phyloP scores from a whole-genome alignment of 441 rosid species.

The Macaranga tanarius region DNA sequence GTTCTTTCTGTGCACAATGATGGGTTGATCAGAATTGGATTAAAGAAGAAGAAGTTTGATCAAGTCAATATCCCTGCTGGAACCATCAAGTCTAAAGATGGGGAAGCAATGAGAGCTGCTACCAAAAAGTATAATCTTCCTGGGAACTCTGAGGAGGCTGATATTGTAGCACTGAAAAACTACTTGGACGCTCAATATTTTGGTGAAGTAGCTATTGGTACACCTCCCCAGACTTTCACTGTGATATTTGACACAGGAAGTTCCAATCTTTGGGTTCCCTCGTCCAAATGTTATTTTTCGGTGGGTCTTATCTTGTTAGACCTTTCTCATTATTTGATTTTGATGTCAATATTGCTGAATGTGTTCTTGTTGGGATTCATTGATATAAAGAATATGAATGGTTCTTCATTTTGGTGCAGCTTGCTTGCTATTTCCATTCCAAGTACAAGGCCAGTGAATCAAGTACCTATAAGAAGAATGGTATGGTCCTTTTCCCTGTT shows the following conservation, averaged over 20 bases:
- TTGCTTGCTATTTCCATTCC: conserved; percentile 71
- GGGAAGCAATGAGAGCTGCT: conserved; percentile 33
- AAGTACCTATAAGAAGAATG: conserved; percentile 56
- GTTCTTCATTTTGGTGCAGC: conserved; percentile 39
- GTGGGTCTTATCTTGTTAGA: conserved; percentile 36
- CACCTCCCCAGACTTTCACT: conserved; percentile 70
- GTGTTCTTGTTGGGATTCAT: not conserved
- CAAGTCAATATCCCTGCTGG: conserved; percentile 35
- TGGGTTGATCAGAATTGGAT: conserved; percentile 53
- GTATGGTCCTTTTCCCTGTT: conserved; percentile 34
- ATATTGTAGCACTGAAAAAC: conserved; percentile 54
- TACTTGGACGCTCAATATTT: conserved; percentile 82
- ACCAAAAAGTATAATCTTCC: conserved; percentile 35
- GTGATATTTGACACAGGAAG: conserved; percentile 88
- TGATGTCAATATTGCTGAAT: not conserved
- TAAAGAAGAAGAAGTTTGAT: conserved; percentile 62
- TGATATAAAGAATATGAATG: not conserved
- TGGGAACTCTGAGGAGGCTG: conserved; percentile 41
- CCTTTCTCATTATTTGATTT: not conserved
- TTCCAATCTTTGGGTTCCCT: conserved; percentile 87
- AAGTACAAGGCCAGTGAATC: conserved; percentile 62
- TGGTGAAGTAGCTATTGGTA: conserved; percentile 75
- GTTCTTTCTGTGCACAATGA: conserved; percentile 36
- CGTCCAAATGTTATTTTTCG: conserved; percentile 69
- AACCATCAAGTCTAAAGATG: conserved; percentile 35